phyloP scores from a whole-genome alignment of 768 basidiomycete species.

The Auricularia sp. region DNA sequence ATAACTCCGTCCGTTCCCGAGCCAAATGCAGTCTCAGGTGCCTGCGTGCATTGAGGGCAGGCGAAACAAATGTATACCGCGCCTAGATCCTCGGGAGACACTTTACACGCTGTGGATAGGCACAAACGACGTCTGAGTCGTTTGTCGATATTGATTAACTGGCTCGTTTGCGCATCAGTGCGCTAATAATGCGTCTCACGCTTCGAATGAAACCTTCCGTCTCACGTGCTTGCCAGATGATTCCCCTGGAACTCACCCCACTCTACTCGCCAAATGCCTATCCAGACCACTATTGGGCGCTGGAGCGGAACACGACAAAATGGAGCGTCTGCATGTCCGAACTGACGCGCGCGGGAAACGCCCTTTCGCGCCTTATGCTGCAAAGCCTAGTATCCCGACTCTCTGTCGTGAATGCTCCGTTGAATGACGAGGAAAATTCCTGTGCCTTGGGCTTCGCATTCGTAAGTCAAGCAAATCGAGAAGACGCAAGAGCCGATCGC shows the following conservation, averaged over 20 bases:
- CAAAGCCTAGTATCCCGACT: constrained; percentile 38
- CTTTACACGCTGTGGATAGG: constrained; percentile 63
- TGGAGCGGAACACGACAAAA: constrained; percentile 43
- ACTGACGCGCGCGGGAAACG: constrained; percentile 41
- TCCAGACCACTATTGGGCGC: constrained; percentile 41
- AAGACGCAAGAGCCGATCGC: too few relatives aligned
- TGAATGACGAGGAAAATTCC: too few relatives aligned
- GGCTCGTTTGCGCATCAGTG: constrained; percentile 16
- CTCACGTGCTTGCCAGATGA: constrained; percentile 33
- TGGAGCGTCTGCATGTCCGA: constrained; percentile 50
- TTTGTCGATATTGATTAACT: background rate
- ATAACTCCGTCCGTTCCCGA: background rate
- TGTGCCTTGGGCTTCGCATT: too few relatives aligned
- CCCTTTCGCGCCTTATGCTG: constrained; percentile 41
- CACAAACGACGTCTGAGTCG: constrained; percentile 37
- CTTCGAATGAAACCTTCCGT: background rate
- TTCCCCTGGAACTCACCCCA: constrained; percentile 40
- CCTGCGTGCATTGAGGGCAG: background rate
- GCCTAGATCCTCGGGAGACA: constrained; percentile 32
- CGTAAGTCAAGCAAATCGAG: too few relatives aligned
- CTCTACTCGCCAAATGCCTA: constrained; percentile 41
- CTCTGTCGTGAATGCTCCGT: constrained; percentile 25
- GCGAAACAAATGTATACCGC: background rate
- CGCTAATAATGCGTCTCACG: constrained; percentile 26
- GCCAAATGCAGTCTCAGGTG: background rate